Conservation (phyloP, 1,284 basidiomycete species). For the Boletus sp. region DNA sequence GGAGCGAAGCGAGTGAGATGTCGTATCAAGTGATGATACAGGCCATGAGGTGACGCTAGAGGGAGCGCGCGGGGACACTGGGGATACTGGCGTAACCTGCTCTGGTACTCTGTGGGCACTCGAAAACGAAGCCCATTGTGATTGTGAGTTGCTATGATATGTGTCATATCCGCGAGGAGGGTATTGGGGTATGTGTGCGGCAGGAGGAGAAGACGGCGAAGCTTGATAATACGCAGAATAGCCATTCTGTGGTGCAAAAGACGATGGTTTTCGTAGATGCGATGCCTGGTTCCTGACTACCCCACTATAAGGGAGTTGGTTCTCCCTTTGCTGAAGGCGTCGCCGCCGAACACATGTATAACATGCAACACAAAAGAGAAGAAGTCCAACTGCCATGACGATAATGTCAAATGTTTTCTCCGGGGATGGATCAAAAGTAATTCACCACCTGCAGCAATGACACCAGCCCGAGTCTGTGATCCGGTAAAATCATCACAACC, state of each 20-base stretch:
- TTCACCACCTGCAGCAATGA: slow-evolving; percentile 17
- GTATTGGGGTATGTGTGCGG: slow-evolving; percentile 7
- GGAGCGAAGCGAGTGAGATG: not conserved
- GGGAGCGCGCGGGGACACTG: slow-evolving; percentile 1
- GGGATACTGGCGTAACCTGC: slow-evolving; percentile 2
- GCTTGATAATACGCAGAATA: slow-evolving; percentile 4
- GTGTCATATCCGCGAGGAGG: slow-evolving; percentile 9
- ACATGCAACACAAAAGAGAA: not conserved
- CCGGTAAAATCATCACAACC: slow-evolving; percentile 8
- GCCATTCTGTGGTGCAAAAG: not conserved
- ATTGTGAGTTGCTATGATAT: not conserved
- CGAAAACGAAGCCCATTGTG: slow-evolving; percentile 1
- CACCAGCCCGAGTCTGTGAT: not conserved
- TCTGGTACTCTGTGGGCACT: not conserved
- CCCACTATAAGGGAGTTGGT: not conserved
- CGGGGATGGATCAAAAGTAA: not conserved
- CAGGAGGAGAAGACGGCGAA: not conserved
- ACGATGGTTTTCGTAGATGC: slow-evolving; percentile 11
- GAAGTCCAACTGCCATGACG: slow-evolving; percentile 2
- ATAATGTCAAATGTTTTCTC: slow-evolving; percentile 12
- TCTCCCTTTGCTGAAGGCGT: slow-evolving; percentile 1
- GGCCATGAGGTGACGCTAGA: not conserved
- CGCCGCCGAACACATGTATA: not conserved
- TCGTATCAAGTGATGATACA: slow-evolving; percentile 3
- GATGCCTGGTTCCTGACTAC: not conserved